Conservation (phyloP, 1,284 basidiomycete genomes). For the Cutaneotrichosporon sp. region DNA sequence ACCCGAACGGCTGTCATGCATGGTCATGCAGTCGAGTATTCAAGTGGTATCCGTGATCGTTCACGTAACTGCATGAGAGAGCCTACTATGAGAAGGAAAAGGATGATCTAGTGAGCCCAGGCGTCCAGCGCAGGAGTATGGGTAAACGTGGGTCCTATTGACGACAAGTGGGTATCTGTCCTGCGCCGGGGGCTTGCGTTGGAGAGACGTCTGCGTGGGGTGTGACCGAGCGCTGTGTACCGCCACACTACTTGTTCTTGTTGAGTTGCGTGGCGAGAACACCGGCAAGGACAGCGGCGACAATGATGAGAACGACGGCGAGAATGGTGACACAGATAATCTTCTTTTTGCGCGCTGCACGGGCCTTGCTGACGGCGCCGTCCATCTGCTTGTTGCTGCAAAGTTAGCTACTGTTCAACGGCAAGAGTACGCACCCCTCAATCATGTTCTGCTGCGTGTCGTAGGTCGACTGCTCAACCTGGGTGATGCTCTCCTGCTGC, state of each 20-base stretch:
- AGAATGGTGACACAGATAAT: conserved; percentile 70
- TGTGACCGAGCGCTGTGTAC: not conserved
- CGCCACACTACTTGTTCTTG: not conserved
- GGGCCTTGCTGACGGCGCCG: conserved; percentile 67
- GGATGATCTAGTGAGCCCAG: not conserved
- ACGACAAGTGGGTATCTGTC: no score
- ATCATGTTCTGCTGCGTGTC: conserved; percentile 64
- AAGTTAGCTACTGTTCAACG: not conserved
- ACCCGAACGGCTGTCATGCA: no score
- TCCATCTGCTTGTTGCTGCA: conserved; percentile 62
- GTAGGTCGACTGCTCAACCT: conserved; percentile 59
- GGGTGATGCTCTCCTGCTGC: conserved; percentile 68
- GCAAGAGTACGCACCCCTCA: conserved; percentile 56
- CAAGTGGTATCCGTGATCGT: not conserved
- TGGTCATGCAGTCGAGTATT: not conserved
- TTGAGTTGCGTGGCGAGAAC: not conserved
- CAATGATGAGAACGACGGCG: conserved; percentile 10
- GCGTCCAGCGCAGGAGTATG: not conserved
- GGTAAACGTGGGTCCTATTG: not conserved
- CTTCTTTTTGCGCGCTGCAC: conserved; percentile 70
- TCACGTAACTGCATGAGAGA: not conserved
- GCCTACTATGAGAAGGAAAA: no score
- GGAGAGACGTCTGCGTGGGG: no score
- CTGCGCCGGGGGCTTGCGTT: not conserved
- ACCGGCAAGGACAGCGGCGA: conserved; percentile 1